Conservation (phyloP, 2,329 filamentous ascomycete genomes). For the Aspergillus sp. region DNA sequence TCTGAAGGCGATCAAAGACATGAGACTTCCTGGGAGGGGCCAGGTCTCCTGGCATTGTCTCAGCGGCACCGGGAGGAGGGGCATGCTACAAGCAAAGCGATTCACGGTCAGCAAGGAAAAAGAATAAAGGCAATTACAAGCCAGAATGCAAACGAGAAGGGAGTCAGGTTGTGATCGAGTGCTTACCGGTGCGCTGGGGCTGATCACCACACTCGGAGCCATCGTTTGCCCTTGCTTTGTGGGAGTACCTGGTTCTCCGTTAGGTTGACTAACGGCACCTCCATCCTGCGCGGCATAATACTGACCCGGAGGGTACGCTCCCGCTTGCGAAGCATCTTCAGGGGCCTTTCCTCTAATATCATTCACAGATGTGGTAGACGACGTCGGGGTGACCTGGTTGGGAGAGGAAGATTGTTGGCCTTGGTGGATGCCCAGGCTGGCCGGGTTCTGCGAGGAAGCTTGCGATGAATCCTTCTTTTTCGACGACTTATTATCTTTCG, state of each 20-base stretch:
- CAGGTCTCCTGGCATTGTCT: conserved; percentile 97
- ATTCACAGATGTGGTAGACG: conserved; percentile 82
- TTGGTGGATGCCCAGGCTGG: conserved; percentile 46
- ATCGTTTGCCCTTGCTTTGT: conserved; percentile 62
- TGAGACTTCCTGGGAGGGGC: conserved; percentile 93
- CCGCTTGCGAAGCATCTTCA: conserved; percentile 37
- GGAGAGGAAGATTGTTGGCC: conserved; percentile 60
- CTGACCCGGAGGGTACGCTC: conserved; percentile 33
- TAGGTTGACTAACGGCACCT: conserved; percentile 39
- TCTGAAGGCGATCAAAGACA: conserved; percentile 84
- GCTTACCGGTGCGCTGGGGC: conserved; percentile 82
- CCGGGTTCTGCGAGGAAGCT: conserved; percentile 74
- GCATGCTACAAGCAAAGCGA: conserved; percentile 63
- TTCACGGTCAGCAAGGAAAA: background rate
- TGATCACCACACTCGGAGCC: conserved; percentile 89
- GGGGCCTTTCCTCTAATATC: conserved; percentile 79
- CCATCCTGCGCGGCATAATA: conserved; percentile 40
- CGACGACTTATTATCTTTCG: conserved; percentile 83
- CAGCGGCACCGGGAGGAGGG: conserved; percentile 86
- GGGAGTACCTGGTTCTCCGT: conserved; percentile 58
- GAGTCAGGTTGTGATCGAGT: background rate
- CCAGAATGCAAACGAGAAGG: background rate
- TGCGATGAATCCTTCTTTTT: conserved; percentile 62
- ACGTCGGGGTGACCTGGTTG: conserved; percentile 74
- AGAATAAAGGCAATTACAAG: background rate